These are phyloP conservation scores for Pterulicium gracile DNA, from an alignment of 1,284 basidiomycete species.

Conservation along the genomic window DNA sequence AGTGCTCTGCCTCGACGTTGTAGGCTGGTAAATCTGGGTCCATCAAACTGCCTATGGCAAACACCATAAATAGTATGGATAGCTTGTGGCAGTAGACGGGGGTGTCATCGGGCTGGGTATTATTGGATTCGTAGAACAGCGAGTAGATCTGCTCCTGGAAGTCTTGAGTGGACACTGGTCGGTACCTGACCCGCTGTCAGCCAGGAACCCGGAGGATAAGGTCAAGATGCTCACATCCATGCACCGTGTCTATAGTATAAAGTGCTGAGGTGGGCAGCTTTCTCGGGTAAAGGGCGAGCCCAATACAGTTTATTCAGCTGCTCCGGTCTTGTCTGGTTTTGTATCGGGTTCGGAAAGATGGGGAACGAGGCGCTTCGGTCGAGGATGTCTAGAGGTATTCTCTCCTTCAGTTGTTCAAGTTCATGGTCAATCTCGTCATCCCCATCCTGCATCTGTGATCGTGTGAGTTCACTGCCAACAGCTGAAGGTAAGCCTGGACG, in stretches of 20 bases:
- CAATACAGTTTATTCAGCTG: conserved; percentile 45
- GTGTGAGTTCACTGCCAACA: conserved; percentile 9
- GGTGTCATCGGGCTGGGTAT: conserved; percentile 38
- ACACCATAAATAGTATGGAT: conserved; percentile 63
- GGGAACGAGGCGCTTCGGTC: conserved; percentile 55
- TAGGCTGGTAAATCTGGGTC: conserved; percentile 53
- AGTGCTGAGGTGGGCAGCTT: conserved; percentile 47
- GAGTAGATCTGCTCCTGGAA: conserved; percentile 56
- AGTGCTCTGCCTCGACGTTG: conserved; percentile 69
- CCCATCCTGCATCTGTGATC: conserved; percentile 47
- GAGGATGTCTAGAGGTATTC: conserved; percentile 52
- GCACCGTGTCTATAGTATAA: conserved; percentile 62
- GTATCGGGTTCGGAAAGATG: conserved; percentile 24
- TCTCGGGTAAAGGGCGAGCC: conserved; percentile 53
- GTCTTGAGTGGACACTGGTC: conserved; percentile 52
- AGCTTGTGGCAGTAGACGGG: conserved; percentile 53
- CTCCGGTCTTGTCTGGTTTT: not conserved
- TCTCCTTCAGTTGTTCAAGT: conserved; percentile 34
- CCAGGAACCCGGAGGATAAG: conserved; percentile 11
- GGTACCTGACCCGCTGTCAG: conserved; percentile 41
- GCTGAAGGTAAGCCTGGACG: conserved; percentile 8
- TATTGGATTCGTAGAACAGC: conserved; percentile 47
- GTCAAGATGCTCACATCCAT: conserved; percentile 49
- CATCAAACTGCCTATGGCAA: conserved; percentile 66
- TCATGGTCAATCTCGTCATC: conserved; percentile 42